phyloP scores from a whole-genome alignment of 805 yeast genomes.

The Candida suzukii region DNA sequence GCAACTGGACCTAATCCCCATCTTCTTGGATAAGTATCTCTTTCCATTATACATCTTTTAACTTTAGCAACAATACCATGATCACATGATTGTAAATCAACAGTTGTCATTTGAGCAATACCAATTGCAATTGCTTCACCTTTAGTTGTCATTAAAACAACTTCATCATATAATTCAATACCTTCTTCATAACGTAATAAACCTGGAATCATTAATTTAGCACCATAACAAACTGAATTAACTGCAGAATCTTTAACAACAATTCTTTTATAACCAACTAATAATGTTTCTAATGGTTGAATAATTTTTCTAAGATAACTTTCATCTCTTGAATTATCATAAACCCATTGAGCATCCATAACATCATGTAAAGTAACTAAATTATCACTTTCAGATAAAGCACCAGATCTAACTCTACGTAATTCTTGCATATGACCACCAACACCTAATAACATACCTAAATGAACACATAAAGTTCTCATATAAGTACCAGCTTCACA shows the following conservation, averaged over 20 bases:
- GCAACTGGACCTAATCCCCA: constrained; percentile 99
- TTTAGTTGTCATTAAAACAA: constrained; percentile 95
- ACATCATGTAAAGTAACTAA: constrained; percentile 96
- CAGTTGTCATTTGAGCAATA: constrained; percentile 98
- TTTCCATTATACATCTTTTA: constrained; percentile 99
- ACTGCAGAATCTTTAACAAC: constrained; percentile 92
- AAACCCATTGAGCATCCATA: constrained; percentile 96
- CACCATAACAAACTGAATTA: constrained; percentile 97
- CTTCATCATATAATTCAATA: constrained; percentile 95
- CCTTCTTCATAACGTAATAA: constrained; percentile 95
- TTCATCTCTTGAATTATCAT: constrained; percentile 96
- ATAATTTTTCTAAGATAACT: constrained; percentile 88
- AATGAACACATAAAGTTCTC: constrained; percentile 98
- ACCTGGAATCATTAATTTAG: constrained; percentile 98
- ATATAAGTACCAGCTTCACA: constrained; percentile 99
- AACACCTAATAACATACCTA: constrained; percentile 96
- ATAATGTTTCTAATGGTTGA: constrained; percentile 89
- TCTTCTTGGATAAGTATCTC: constrained; percentile 98
- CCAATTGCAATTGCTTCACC: constrained; percentile 99
- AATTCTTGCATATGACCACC: constrained; percentile 99
- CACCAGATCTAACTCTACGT: constrained; percentile 98
- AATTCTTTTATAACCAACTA: constrained; percentile 93
- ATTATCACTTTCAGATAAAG: constrained; percentile 82
- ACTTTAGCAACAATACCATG: constrained; percentile 98
- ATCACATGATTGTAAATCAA: constrained; percentile 92